Evolutionary conservation across 106 monocot species (phyloP).

Genomic region (Vanilla planifolia): DNA sequence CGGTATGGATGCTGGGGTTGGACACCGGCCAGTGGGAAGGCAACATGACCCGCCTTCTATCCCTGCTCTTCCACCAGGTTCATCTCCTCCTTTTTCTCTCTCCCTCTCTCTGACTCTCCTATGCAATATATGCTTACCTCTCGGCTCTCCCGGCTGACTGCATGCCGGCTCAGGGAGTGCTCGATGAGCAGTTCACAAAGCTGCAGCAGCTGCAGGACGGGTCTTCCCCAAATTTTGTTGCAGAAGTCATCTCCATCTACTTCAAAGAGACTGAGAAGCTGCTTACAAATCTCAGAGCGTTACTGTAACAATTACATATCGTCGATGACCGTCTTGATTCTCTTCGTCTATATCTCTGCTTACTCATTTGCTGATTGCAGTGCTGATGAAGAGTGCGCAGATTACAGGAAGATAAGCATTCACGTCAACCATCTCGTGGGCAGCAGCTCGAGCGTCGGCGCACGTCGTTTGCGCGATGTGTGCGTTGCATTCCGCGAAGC

Average conservation of each 20-base stretch:
- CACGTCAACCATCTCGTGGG: constrained; percentile 38
- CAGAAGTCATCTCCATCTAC: constrained; percentile 39
- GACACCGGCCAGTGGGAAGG: constrained; percentile 19
- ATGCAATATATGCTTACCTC: not conserved
- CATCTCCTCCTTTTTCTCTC: not conserved
- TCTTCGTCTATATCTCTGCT: not conserved
- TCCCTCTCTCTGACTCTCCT: not conserved
- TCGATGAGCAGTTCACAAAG: constrained; percentile 46
- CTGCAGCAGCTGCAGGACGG: constrained; percentile 42
- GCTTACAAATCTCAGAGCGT: constrained; percentile 19
- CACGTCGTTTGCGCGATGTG: constrained; percentile 20
- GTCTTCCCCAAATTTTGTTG: constrained; percentile 33
- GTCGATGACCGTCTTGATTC: not conserved
- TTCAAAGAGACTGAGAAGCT: constrained; percentile 35
- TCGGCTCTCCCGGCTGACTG: not conserved
- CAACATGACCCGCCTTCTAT: constrained; percentile 23
- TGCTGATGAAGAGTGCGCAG: constrained; percentile 19
- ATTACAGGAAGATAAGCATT: constrained; percentile 27
- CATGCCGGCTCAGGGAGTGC: constrained; percentile 17
- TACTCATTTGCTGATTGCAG: constrained; percentile 5
- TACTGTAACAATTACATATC: constrained; percentile 15
- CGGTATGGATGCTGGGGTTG: constrained; percentile 48
- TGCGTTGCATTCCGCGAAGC: constrained; percentile 33
- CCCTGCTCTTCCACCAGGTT: constrained; percentile 37
- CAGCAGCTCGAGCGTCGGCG: constrained; percentile 50